These are phyloP conservation scores for Fraxinus albicans DNA, from an alignment of 305 asterid genomes.

Conservation along the genomic window DNA sequence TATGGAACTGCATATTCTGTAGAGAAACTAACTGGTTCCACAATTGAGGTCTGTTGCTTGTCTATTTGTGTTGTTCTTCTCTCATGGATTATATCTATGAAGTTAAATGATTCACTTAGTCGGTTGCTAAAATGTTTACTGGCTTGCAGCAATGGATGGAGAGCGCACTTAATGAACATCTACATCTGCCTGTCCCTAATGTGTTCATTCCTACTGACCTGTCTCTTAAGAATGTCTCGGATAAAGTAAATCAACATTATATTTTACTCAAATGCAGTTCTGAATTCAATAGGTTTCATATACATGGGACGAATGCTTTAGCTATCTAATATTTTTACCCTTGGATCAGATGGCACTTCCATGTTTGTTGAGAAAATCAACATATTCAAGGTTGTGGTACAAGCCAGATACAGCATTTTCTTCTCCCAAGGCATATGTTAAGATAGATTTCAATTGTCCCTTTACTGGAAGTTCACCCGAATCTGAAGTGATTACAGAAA, in stretches of 20 bases:
- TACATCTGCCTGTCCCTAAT: conserved; percentile 76
- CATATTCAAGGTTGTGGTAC: conserved; percentile 90
- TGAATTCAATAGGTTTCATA: conserved; percentile 16
- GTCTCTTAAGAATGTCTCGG: conserved; percentile 60
- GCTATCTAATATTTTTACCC: conserved; percentile 31
- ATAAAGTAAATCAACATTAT: conserved; percentile 45
- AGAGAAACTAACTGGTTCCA: conserved; percentile 58
- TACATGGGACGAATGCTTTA: conserved; percentile 5
- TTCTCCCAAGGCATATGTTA: conserved; percentile 87
- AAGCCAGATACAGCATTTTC: conserved; percentile 82
- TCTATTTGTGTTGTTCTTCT: conserved; percentile 14
- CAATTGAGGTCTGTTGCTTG: conserved; percentile 63
- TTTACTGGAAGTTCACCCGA: conserved; percentile 82
- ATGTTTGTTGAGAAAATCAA: conserved; percentile 63
- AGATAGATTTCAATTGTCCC: conserved; percentile 86
- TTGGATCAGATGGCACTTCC: conserved; percentile 68
- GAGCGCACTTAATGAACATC: conserved; percentile 57
- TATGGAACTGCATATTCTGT: conserved; percentile 83
- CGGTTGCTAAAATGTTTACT: conserved; percentile 26
- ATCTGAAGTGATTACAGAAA: conserved; percentile 72
- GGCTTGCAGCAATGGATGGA: conserved; percentile 71
- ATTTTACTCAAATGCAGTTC: conserved; percentile 18
- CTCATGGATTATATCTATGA: conserved; percentile 14
- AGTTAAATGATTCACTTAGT: conserved; percentile 14
- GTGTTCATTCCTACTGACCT: conserved; percentile 90